A percentile compares a stretch with the other conserved stretches of the same genome.
phyloP scores from a whole-genome alignment of 2,329 filamentous ascomycete genomes.

The Phaeosphaeriaceae sp. region DNA sequence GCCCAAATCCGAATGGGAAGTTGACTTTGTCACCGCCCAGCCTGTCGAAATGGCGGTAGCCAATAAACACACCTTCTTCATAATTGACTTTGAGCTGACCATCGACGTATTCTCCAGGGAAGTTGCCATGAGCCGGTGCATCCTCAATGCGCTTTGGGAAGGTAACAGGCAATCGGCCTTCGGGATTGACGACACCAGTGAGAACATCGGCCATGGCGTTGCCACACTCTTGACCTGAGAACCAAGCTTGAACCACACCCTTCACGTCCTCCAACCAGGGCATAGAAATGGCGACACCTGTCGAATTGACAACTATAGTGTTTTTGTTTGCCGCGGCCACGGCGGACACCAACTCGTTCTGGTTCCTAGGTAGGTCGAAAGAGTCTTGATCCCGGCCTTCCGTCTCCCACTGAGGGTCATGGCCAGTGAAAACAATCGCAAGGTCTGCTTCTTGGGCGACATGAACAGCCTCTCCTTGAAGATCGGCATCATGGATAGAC shows the following conservation, averaged over 20 bases:
- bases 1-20: conserved; percentile 82
- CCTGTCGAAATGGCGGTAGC: conserved; percentile 86
- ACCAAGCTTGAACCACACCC: conserved; percentile 76
- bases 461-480: conserved; percentile 7
- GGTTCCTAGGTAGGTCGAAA: conserved; percentile 62
- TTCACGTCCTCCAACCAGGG: conserved; percentile 79
- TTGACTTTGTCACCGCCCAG: conserved; percentile 65
- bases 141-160: conserved; percentile 65
- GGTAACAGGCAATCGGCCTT: conserved; percentile 74
- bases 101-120: conserved; percentile 58
- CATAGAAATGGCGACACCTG: conserved; percentile 80
- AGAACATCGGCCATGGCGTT: conserved; percentile 78
- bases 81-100: conserved; percentile 74
- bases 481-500: conserved; percentile 45
- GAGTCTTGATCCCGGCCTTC: conserved; percentile 68
- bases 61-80: conserved; percentile 76
- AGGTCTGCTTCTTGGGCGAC: conserved; percentile 50
- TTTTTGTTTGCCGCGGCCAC: conserved; percentile 69
- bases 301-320: conserved; percentile 78
- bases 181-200: conserved; percentile 75
- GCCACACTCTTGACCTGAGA: conserved; percentile 84
- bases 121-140: conserved; percentile 69
- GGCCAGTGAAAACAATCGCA: conserved; percentile 63
- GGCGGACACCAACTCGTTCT: conserved; percentile 67
- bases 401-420: conserved; percentile 76